Evolutionary conservation across 208 protist genomes (phyloP).

Genomic region (Leishmania tropica): DNA sequence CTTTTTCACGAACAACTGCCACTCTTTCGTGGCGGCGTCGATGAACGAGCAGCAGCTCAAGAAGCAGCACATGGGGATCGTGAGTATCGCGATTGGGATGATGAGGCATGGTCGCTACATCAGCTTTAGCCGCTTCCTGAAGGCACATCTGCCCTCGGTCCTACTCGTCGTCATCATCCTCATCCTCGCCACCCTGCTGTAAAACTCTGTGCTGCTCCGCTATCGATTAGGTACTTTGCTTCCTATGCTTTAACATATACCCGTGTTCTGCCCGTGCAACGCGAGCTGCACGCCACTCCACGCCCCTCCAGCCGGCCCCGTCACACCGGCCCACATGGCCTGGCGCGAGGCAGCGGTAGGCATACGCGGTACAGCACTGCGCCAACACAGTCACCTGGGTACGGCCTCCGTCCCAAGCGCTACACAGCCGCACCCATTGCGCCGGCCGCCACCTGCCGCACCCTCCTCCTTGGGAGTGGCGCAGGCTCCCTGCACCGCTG

Average conservation of each 20-base stretch:
- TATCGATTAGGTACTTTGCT: not conserved
- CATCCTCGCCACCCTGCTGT: constrained; percentile 9
- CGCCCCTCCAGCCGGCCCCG: not conserved
- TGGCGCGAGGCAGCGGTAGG: not conserved
- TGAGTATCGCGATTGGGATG: constrained; percentile 48
- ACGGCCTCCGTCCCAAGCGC: not conserved
- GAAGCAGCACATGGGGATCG: constrained; percentile 51
- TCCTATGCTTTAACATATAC: too few species aligned
- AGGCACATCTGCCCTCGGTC: constrained; percentile 40
- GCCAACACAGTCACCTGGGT: not conserved
- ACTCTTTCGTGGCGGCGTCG: constrained; percentile 68
- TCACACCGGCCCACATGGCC: not conserved
- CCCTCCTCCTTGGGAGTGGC: too few species aligned
- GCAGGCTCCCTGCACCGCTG: too few species aligned
- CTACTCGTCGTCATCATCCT: constrained; percentile 19
- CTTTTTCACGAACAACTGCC: constrained; percentile 92
- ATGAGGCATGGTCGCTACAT: constrained; percentile 48
- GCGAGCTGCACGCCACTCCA: not conserved
- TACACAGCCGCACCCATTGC: not conserved
- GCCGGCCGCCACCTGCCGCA: too few species aligned
- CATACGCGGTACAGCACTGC: not conserved
- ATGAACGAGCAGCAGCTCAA: constrained; percentile 44
- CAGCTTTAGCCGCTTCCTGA: constrained; percentile 30
- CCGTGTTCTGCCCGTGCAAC: not conserved
- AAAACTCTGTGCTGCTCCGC: not conserved